These are phyloP conservation scores for Poteriospumella lacustris DNA, from an alignment of 108 stramenopile species.

Conservation along the genomic window DNA sequence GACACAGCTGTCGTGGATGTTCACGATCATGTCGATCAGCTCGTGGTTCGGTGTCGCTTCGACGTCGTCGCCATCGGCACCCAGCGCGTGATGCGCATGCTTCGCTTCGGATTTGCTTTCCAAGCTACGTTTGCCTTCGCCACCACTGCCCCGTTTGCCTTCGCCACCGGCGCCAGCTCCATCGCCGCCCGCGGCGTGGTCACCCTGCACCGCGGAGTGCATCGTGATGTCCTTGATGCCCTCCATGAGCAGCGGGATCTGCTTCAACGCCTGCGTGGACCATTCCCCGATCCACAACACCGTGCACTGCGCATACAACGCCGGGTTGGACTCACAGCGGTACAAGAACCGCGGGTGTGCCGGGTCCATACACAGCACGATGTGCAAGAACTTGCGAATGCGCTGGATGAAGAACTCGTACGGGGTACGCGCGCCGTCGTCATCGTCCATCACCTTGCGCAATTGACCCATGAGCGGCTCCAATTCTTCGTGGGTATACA, in stretches of 20 bases:
- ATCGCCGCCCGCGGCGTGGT: neutral
- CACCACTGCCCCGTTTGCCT: neutral
- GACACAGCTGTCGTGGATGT: conserved; percentile 47
- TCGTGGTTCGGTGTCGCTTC: neutral
- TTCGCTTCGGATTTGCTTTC: conserved; percentile 19
- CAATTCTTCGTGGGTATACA: conserved; percentile 58
- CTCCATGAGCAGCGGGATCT: conserved; percentile 47
- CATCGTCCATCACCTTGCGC: conserved; percentile 53
- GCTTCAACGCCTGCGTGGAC: conserved; percentile 27
- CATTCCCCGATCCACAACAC: conserved; percentile 60
- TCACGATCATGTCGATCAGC: conserved; percentile 35
- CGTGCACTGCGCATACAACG: conserved; percentile 50
- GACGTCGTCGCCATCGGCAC: neutral
- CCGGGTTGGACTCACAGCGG: conserved; percentile 60
- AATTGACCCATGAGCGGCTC: conserved; percentile 47
- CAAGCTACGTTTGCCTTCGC: conserved; percentile 32
- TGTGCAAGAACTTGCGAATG: conserved; percentile 47
- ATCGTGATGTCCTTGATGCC: conserved; percentile 40
- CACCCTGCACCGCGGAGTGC: neutral
- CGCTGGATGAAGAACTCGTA: conserved; percentile 55
- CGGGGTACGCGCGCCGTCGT: conserved; percentile 40
- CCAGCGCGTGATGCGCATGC: too few relatives aligned
- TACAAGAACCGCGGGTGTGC: conserved; percentile 36
- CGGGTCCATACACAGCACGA: conserved; percentile 55
- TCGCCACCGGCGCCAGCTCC: neutral